Evolutionary conservation across 2,329 filamentous ascomycete species (phyloP).

Genomic region (Acarospora socialis): DNA sequence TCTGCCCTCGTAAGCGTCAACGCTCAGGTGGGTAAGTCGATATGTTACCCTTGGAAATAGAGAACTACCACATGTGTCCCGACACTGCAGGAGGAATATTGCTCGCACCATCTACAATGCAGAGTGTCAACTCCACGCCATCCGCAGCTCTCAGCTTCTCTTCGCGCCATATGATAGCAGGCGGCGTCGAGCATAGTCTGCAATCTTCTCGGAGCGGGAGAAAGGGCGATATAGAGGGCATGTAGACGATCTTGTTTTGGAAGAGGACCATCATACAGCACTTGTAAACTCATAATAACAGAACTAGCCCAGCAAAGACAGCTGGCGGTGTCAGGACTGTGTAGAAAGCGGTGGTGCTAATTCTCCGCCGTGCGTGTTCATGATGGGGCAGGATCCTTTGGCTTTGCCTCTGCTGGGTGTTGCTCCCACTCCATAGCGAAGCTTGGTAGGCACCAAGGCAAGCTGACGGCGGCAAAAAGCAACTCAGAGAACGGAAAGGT

Average conservation of each 20-base stretch:
- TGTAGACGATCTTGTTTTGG: conserved; percentile 73
- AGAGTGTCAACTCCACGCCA: conserved; percentile 49
- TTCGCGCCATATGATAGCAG: conserved; percentile 52
- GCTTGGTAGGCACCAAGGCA: no score
- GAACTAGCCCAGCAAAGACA: conserved; percentile 50
- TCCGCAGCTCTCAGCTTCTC: conserved; percentile 46
- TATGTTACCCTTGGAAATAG: conserved; percentile 37
- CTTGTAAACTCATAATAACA: conserved; percentile 49
- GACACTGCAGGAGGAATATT: no score
- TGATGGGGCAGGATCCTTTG: no score
- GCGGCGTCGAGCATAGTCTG: conserved; percentile 47
- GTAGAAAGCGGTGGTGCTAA: background rate
- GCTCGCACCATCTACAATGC: no score
- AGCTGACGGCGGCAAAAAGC: no score
- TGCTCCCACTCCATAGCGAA: no score
- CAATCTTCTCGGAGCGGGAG: conserved; percentile 51
- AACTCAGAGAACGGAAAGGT: no score
- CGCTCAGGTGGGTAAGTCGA: background rate
- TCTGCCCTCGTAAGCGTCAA: conserved; percentile 12
- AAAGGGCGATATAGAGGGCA: conserved; percentile 62
- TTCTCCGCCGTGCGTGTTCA: no score
- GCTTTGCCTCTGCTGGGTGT: no score
- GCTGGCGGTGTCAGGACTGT: conserved; percentile 46
- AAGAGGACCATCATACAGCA: conserved; percentile 63
- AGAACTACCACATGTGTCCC: conserved; percentile 26